Evolutionary conservation across 345 rosid genomes (phyloP).

Genomic region (Conringia planisiliqua): DNA sequence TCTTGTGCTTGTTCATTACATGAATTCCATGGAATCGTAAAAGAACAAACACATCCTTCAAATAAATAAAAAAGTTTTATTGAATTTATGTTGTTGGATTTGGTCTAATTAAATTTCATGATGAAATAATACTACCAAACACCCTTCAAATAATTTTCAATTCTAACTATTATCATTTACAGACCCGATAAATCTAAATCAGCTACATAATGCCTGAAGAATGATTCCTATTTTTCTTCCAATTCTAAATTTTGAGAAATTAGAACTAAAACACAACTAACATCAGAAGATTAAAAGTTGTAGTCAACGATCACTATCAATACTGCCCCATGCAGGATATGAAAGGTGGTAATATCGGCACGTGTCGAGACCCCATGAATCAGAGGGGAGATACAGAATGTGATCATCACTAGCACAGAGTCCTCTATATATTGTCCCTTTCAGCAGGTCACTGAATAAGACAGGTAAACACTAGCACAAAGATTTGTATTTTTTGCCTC

Average conservation of each 20-base stretch:
- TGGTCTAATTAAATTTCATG: not conserved
- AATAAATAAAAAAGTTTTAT: no score
- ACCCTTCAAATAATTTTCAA: not conserved
- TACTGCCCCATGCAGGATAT: constrained; percentile 2
- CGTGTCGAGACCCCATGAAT: constrained; percentile 28
- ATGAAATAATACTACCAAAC: not conserved
- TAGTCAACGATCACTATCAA: constrained; percentile 25
- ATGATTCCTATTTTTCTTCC: not conserved
- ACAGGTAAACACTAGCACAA: constrained; percentile 11
- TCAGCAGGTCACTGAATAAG: constrained; percentile 32
- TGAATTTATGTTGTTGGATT: not conserved
- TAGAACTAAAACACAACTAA: not conserved
- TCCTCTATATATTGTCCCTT: constrained; percentile 31
- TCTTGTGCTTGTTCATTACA: no score
- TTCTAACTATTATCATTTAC: not conserved
- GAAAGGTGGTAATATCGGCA: constrained; percentile 7
- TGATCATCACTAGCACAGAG: constrained; percentile 32
- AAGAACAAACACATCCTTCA: no score
- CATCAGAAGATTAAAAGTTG: not conserved
- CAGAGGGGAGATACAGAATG: constrained; percentile 20
- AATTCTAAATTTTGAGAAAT: no score
- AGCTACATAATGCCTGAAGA: not conserved
- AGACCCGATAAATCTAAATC: not conserved
- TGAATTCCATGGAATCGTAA: no score
- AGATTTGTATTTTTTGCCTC: constrained; percentile 16